Percentiles rank a stretch among this genome's conserved stretches.
phyloP scores from a whole-genome alignment of 176 grass and related monocot species.

The Urochloa ruziziensis region DNA sequence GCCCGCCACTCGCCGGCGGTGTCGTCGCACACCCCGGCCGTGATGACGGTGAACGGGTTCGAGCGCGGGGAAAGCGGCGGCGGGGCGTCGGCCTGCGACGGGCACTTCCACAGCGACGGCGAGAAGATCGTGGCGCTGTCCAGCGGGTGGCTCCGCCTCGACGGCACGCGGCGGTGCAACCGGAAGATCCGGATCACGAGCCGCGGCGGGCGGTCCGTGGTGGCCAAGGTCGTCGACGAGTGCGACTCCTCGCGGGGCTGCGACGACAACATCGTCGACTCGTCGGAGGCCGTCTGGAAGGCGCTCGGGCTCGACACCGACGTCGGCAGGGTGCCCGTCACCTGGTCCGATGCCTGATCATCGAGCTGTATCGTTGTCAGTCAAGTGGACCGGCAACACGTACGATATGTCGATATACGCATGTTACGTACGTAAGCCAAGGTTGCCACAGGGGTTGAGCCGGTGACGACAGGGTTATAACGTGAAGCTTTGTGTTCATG shows the following conservation, averaged over 20 bases:
- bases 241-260: conserved; percentile 18
- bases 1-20: neutral
- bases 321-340: conserved; percentile 21
- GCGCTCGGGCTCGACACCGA: conserved; percentile 35
- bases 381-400: neutral
- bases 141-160: conserved; percentile 2
- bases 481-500: no score
- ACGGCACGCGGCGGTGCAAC: conserved; percentile 29
- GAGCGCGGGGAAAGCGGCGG: neutral
- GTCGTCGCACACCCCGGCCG: neutral
- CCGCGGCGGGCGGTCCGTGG: neutral
- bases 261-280: conserved; percentile 34
- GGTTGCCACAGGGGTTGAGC: no score
- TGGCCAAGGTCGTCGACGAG: conserved; percentile 37
- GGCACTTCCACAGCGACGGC: conserved; percentile 26
- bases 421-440: no score
- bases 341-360: conserved; percentile 36
- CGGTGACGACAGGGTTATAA: no score
- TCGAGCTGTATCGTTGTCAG: accelerated
- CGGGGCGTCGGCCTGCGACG: conserved; percentile 25
- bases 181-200: conserved; percentile 28
- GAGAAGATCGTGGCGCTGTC: conserved; percentile 41
- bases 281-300: conserved; percentile 43
- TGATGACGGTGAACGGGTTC: conserved; percentile 38
- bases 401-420: no score